phyloP scores from a whole-genome alignment of 2,329 filamentous ascomycete species.

The Endoconidiophora polonica region DNA sequence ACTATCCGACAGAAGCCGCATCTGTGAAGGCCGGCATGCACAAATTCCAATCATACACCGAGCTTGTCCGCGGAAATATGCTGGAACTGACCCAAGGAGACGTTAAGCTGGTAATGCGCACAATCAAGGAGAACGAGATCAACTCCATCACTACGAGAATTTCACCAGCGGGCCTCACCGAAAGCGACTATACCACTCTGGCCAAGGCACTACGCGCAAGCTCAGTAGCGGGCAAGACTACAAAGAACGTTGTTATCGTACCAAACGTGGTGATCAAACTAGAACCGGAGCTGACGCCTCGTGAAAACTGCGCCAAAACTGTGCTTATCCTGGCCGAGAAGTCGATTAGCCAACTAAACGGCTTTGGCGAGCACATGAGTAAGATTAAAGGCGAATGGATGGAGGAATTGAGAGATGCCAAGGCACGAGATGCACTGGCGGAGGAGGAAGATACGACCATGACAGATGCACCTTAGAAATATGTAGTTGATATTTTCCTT shows the following conservation, averaged over 20 bases:
- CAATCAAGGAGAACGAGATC: conserved; percentile 4
- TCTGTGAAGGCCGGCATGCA: conserved; percentile 3
- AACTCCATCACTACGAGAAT: neutral
- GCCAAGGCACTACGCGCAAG: neutral
- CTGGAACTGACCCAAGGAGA: conserved; percentile 8
- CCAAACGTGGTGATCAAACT: conserved; percentile 4
- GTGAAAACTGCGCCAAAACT: conserved; percentile 5
- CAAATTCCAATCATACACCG: conserved; percentile 10
- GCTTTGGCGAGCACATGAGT: conserved; percentile 8
- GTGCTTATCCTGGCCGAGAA: conserved; percentile 10
- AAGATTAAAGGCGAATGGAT: neutral
- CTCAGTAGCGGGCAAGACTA: conserved; percentile 3
- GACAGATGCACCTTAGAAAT: neutral
- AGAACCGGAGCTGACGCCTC: neutral
- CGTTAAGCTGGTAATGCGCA: conserved; percentile 1
- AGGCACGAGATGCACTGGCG: neutral
- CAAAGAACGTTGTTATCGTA: neutral
- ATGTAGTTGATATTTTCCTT: no score
- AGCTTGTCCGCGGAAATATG: conserved; percentile 12
- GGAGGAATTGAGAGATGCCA: neutral
- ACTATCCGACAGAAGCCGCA: conserved; percentile 11
- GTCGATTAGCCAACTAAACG: conserved; percentile 9
- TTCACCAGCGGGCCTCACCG: neutral
- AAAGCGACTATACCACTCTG: conserved; percentile 3
- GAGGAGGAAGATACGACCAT: neutral